Evolutionary conservation across 768 basidiomycete genomes (phyloP).

Genomic region (Suillus lakei): DNA sequence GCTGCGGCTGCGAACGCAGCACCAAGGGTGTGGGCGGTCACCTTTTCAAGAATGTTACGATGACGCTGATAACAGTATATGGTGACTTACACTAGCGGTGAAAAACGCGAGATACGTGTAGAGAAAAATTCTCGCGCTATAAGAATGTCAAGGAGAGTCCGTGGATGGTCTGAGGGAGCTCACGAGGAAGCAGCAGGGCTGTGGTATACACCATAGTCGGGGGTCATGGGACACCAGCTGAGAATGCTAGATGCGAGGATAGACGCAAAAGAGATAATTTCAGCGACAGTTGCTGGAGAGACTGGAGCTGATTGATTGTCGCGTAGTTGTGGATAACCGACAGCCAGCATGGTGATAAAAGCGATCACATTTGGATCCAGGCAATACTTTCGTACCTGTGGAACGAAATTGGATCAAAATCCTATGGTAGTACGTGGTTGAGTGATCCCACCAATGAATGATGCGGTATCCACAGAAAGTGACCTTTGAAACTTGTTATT

Average conservation of each 20-base stretch:
- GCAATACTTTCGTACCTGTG: constrained; percentile 72
- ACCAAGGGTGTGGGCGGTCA: constrained; percentile 48
- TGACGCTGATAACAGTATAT: background rate
- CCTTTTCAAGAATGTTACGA: constrained; percentile 24
- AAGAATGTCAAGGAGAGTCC: constrained; percentile 4
- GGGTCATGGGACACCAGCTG: constrained; percentile 47
- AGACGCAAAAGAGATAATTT: constrained; percentile 49
- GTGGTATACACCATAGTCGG: constrained; percentile 57
- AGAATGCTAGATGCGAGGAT: constrained; percentile 49
- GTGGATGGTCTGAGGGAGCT: constrained; percentile 10
- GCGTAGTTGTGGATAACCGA: constrained; percentile 70
- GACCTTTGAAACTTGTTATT: constrained; percentile 40
- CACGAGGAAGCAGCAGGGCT: constrained; percentile 63
- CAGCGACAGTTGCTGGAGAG: constrained; percentile 36
- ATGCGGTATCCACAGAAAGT: constrained; percentile 70
- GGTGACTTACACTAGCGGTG: constrained; percentile 41
- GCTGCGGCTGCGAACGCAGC: constrained; percentile 51
- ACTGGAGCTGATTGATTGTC: constrained; percentile 43
- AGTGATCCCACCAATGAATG: constrained; percentile 53
- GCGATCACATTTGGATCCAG: constrained; percentile 77
- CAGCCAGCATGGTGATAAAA: constrained; percentile 67
- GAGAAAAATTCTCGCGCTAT: constrained; percentile 43
- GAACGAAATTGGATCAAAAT: constrained; percentile 1
- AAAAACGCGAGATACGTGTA: constrained; percentile 54
- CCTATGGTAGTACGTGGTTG: background rate